Evolutionary conservation across 2,329 filamentous ascomycete species (phyloP), one percentile per base, ranked within the genome.

Genomic region (Colletotrichum australisinense): DNA sequence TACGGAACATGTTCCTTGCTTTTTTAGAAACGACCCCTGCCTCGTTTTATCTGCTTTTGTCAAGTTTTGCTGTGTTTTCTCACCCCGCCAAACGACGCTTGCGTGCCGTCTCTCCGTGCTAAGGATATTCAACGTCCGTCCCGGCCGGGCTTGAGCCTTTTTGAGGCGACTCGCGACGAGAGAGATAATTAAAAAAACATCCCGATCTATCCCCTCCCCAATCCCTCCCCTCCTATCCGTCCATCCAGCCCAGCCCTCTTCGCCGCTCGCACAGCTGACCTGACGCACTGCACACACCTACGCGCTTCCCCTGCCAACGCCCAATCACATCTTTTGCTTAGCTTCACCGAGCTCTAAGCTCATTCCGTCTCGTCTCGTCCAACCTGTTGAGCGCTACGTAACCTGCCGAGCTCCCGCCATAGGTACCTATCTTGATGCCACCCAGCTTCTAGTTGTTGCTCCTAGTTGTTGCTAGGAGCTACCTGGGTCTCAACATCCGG

Each of bases 91-190:
- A 67, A 71, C 26, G 28, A 55, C 55, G 63, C 68, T 71, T 71
- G 55, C 56, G 70, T 73, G 70, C 70, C 70, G 70, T 57, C 55
- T 57, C 67, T 49, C 70, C 70, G 70, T 65, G 56, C 70, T 65
- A 72, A 69, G 66, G 66, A 35, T 57, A 63, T 52, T 30, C 58
- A 66, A 55, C 28, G 60, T 66, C 70, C 67, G 60, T 56, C 46
- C 24, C 49, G 46, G 38, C 38, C 56, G 56, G 67, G 38, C 46
- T 67, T 62, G 70, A 49, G 42, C 38, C 38, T 42, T 42, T 42
- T 19, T 19, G 38, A 42, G 42, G 42, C 42, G 42, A 49, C 42
- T 49, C 19, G 42, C 42, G 42, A 49, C 42, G 42, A 57, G 60
- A 35, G 35, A 65, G 49, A 60, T 53, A 46, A 73, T 35, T 14